Evolutionary conservation across 192 early-diverging fungal species (phyloP), one percentile per base, ranked within the genome.

Genomic region (Podila clonocystis): DNA sequence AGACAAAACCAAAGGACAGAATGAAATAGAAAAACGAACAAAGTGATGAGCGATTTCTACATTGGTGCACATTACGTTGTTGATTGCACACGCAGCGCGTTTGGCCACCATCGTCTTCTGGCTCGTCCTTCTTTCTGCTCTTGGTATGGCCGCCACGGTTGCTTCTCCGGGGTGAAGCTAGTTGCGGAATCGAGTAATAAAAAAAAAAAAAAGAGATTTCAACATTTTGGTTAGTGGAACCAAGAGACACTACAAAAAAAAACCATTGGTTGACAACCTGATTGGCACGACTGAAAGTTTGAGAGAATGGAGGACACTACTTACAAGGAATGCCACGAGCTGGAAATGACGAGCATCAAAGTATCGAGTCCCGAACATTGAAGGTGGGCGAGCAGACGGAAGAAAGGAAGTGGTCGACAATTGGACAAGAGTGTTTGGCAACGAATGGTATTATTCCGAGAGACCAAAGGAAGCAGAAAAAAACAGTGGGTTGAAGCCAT

Each of bases 21-120:
- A 33, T 6, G 24, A 29, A 49, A 45, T 6, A 3, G 24, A 50
- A 34, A 65, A 31, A 31, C n/a, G 9, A 48, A 29, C 30, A 50
- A 15, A 19, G 29, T 52, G 24, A 38, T 33, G 60, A 62, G 60
- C 29, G 60, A 29, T 12, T 48, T 48, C 48, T 55, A 55, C 52
- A 24, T 55, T 55, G 20, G 52, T 55, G 52, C 52, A 55, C 52
- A 55, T 77, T 85, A 88, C 87, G 85, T 70, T 80, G 75, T 67
- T 85, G 77, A 50, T 85, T 83, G 58, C 87, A 88, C 41, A 88
- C 75, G 62, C 87, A 88, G 58, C 87, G 84, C 19, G 87, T 88
- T 29, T 82, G 74, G 15, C 85, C 86, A 31, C 73, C 86, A 68
- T 88, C 87, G 59, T 86, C 83, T 31, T 86, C 86, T 30, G 72